Percentiles rank a stretch among this genome's conserved stretches.
These are phyloP conservation scores for Letharia lupina DNA, from an alignment of 495 filamentous ascomycete genomes.

Conservation along the genomic window DNA sequence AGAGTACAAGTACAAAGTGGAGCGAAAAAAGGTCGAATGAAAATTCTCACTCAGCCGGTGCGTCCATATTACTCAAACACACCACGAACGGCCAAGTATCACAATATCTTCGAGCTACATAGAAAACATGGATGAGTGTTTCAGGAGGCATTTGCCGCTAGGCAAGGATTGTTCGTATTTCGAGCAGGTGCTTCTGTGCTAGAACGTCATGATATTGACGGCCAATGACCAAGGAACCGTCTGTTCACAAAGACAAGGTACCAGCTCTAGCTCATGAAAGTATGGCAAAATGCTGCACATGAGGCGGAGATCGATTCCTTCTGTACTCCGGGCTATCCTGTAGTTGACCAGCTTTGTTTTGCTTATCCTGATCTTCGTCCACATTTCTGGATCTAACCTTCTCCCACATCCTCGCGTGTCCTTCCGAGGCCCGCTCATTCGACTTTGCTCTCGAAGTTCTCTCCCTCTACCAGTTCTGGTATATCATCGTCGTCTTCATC, in stretches of 20 bases:
- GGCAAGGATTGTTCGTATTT: too few species aligned
- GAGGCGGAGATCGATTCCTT: not conserved
- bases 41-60: too few species aligned
- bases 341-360: not conserved
- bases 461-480: slow-evolving; percentile 88
- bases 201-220: not conserved
- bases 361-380: not conserved
- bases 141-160: too few species aligned
- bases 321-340: not conserved
- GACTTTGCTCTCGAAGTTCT: slow-evolving; percentile 94
- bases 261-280: not conserved
- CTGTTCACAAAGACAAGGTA: not conserved
- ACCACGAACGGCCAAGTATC: too few species aligned
- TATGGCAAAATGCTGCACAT: not conserved
- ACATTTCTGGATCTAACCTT: not conserved
- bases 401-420: not conserved
- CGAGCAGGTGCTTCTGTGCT: not conserved
- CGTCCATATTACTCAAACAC: too few species aligned
- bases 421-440: slow-evolving; percentile 48
- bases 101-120: too few species aligned
- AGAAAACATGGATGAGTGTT: too few species aligned
- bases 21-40: too few species aligned
- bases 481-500: slow-evolving; percentile 74
- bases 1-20: too few species aligned
- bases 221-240: not conserved